phyloP scores from a whole-genome alignment of 2,329 filamentous ascomycete species.

The Fusarium heterosporum region DNA sequence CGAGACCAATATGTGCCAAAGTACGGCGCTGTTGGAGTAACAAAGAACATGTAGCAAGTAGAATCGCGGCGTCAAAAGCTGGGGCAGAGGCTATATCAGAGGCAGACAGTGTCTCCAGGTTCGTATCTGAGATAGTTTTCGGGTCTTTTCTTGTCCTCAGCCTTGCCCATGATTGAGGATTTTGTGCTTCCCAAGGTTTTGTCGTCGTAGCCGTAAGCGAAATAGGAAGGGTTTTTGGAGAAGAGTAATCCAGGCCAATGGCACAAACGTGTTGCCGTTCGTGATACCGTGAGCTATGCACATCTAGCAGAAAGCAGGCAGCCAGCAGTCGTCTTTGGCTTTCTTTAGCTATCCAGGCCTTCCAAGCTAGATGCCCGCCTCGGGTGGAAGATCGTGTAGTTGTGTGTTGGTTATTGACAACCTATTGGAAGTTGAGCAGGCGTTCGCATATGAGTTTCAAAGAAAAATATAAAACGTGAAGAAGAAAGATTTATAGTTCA shows the following conservation, averaged over 20 bases:
- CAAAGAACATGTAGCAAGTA: constrained; percentile 56
- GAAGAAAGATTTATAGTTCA: constrained; percentile 45
- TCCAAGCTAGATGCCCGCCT: constrained; percentile 58
- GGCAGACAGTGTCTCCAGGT: constrained; percentile 52
- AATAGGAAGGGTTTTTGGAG: constrained; percentile 54
- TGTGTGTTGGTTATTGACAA: constrained; percentile 51
- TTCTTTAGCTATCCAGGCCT: constrained; percentile 65
- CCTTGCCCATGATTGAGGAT: constrained; percentile 60
- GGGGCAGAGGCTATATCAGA: constrained; percentile 52
- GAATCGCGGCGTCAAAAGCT: constrained; percentile 55
- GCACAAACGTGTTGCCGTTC: constrained; percentile 58
- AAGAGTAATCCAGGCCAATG: constrained; percentile 53
- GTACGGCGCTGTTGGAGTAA: constrained; percentile 53
- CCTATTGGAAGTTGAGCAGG: constrained; percentile 54
- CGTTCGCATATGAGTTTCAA: constrained; percentile 15
- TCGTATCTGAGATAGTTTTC: constrained; percentile 46
- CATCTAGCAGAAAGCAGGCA: constrained; percentile 68
- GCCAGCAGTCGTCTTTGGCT: constrained; percentile 65
- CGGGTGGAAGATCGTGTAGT: constrained; percentile 40
- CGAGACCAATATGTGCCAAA: constrained; percentile 44
- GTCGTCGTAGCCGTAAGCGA: constrained; percentile 60
- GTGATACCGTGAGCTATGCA: constrained; percentile 66
- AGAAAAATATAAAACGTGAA: constrained; percentile 42
- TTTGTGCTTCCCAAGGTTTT: constrained; percentile 62
- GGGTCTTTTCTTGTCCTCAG: constrained; percentile 44